Conservation (phyloP, 148 eudicot genomes). For the Mesembryanthemum crystallinum region DNA sequence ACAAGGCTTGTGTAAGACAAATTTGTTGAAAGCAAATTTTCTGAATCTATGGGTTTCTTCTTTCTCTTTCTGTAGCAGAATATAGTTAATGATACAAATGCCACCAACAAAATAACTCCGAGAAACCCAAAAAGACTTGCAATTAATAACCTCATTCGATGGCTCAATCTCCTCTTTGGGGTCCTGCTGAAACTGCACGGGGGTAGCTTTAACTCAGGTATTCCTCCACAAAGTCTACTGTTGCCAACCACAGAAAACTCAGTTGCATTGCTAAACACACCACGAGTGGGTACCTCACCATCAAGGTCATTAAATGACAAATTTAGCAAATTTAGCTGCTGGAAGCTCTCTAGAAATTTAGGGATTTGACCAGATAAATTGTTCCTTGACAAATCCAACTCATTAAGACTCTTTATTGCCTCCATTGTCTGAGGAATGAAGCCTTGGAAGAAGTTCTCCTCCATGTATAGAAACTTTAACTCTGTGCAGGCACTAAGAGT, state of each 20-base stretch:
- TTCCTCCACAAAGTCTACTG: slow-evolving; percentile 27
- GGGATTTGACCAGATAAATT: slow-evolving; percentile 5
- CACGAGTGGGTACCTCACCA: slow-evolving; percentile 31
- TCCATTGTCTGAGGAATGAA: slow-evolving; percentile 23
- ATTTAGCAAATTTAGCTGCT: slow-evolving; percentile 9
- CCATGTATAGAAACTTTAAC: slow-evolving; percentile 18
- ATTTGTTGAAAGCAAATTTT: background rate
- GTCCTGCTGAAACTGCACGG: background rate
- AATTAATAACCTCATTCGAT: background rate
- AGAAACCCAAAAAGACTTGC: background rate
- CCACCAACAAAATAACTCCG: slow-evolving; percentile 4
- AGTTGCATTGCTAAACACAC: slow-evolving; percentile 30
- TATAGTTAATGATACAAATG: background rate
- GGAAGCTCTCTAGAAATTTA: background rate
- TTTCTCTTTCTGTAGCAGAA: background rate
- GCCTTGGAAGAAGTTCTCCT: slow-evolving; percentile 28
- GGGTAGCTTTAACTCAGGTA: background rate
- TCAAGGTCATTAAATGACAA: slow-evolving; percentile 25
- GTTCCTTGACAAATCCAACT: slow-evolving; percentile 26
- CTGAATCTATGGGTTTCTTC: background rate
- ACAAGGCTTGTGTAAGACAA: slow-evolving; percentile 21
- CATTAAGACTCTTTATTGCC: slow-evolving; percentile 19
- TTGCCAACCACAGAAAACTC: slow-evolving; percentile 29
- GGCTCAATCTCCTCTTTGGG: background rate
- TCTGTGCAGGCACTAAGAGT: slow-evolving; percentile 22